These are phyloP conservation scores for Pelargonium fulgidum DNA, from an alignment of 441 rosid species.

Conservation along the genomic window DNA sequence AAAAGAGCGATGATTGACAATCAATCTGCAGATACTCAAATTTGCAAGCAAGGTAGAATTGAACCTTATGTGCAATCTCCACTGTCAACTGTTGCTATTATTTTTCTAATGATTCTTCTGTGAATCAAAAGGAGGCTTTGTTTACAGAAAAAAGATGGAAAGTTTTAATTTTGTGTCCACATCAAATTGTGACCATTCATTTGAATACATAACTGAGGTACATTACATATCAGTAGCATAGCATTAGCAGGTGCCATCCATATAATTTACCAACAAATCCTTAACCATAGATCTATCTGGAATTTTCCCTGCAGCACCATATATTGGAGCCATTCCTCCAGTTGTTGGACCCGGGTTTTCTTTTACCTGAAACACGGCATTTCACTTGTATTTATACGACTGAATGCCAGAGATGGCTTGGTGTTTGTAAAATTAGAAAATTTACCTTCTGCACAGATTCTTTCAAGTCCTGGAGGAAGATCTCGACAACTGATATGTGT, in stretches of 20 bases:
- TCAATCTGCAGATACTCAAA: too few relatives aligned
- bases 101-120: too few relatives aligned
- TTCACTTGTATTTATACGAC: background rate
- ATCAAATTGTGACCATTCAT: background rate
- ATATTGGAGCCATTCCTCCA: slow-evolving; percentile 86
- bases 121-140: too few relatives aligned
- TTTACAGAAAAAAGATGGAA: background rate
- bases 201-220: background rate
- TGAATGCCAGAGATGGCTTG: slow-evolving; percentile 4
- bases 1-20: too few relatives aligned
- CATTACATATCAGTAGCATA: background rate
- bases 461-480: slow-evolving; percentile 59
- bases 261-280: slow-evolving; percentile 72
- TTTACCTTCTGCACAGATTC: slow-evolving; percentile 77
- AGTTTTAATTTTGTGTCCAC: background rate
- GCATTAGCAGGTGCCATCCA: slow-evolving; percentile 70
- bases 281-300: slow-evolving; percentile 76
- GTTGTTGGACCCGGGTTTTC: slow-evolving; percentile 74
- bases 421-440: slow-evolving; percentile 7
- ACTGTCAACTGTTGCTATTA: too few relatives aligned
- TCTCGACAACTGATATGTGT: slow-evolving; percentile 55
- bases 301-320: slow-evolving; percentile 94
- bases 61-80: too few relatives aligned
- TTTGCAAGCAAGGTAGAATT: too few relatives aligned
- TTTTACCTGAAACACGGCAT: slow-evolving; percentile 43